Percentiles rank a stretch among this genome's conserved stretches.
Evolutionary conservation across 306 rosid species (phyloP).

Genomic region (Carpinus fangiana): DNA sequence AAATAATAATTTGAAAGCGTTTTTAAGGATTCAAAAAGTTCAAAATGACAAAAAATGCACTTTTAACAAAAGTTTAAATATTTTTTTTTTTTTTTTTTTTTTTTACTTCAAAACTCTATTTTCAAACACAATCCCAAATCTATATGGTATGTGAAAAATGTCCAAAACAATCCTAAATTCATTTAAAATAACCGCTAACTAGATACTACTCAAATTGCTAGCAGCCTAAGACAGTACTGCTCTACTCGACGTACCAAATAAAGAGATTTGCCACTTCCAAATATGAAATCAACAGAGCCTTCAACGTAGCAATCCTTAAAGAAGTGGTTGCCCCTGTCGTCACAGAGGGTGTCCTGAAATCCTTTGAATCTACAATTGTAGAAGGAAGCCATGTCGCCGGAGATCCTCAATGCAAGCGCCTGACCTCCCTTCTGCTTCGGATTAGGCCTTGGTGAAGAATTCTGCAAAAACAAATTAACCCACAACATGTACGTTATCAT

Average conservation of each 20-base stretch:
- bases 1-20: too few species aligned
- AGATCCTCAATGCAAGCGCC: slow-evolving; percentile 50
- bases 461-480: slow-evolving; percentile 24
- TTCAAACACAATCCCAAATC: too few species aligned
- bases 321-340: slow-evolving; percentile 45
- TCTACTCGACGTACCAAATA: slow-evolving; percentile 34
- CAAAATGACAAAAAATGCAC: too few species aligned
- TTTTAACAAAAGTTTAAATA: too few species aligned
- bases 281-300: slow-evolving; percentile 48
- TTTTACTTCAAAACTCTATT: too few species aligned
- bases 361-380: slow-evolving; percentile 43
- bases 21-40: too few species aligned
- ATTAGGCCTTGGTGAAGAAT: slow-evolving; percentile 44
- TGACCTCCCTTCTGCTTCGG: slow-evolving; percentile 30
- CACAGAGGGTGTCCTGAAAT: slow-evolving; percentile 55
- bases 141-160: too few species aligned
- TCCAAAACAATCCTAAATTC: too few species aligned
- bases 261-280: slow-evolving; percentile 44
- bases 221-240: too few species aligned
- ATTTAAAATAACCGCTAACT: too few species aligned
- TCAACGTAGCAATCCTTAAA: slow-evolving; percentile 48
- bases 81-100: too few species aligned
- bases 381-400: slow-evolving; percentile 37
- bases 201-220: too few species aligned
- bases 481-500: neutral